Conservation (phyloP, 495 filamentous ascomycete species). For the Penicillium manginii region DNA sequence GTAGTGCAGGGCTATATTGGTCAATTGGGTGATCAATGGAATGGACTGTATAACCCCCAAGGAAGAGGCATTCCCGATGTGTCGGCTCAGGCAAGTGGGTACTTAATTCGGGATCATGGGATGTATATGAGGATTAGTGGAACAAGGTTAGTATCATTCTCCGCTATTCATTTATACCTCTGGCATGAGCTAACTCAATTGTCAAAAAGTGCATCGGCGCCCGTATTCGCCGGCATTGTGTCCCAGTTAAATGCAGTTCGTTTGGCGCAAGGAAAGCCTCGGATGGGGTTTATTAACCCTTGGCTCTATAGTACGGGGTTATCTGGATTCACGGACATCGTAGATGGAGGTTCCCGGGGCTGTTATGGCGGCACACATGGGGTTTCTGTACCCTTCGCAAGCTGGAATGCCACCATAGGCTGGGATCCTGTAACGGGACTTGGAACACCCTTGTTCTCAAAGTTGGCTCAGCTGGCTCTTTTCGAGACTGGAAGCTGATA, state of each 20-base stretch:
- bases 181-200: slow-evolving; percentile 12
- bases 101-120: slow-evolving; percentile 45
- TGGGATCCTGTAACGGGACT: slow-evolving; percentile 40
- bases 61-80: slow-evolving; percentile 80
- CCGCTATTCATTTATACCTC: neutral
- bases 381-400: slow-evolving; percentile 49
- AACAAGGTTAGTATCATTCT: slow-evolving; percentile 43
- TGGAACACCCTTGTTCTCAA: slow-evolving; percentile 32
- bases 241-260: slow-evolving; percentile 63
- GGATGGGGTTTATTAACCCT: slow-evolving; percentile 67
- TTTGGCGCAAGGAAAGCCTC: slow-evolving; percentile 46
- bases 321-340: slow-evolving; percentile 60
- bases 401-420: slow-evolving; percentile 48
- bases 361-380: slow-evolving; percentile 45
- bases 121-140: slow-evolving; percentile 37
- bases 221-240: slow-evolving; percentile 58
- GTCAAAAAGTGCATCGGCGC: slow-evolving; percentile 47
- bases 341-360: slow-evolving; percentile 55
- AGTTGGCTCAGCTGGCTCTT: slow-evolving; percentile 21
- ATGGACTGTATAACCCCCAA: slow-evolving; percentile 54
- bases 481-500: neutral
- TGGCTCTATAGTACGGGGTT: slow-evolving; percentile 58
- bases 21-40: slow-evolving; percentile 42
- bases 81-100: slow-evolving; percentile 53
- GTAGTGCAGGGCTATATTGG: slow-evolving; percentile 60